Conservation (phyloP, 2,329 filamentous ascomycete genomes). For the Hypoxylon sp. region DNA sequence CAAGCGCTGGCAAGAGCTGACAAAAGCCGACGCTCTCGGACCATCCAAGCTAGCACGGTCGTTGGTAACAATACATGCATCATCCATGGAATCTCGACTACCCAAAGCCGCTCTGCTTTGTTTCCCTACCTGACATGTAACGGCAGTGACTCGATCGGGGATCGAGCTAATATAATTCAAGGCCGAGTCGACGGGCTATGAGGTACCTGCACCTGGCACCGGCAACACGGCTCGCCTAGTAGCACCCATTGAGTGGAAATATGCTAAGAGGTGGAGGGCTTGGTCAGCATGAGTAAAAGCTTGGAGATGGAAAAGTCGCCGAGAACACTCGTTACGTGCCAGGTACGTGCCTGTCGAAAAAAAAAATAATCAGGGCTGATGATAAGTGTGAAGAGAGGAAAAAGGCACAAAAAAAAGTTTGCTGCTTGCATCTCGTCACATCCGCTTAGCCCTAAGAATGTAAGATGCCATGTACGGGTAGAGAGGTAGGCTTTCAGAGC, state of each 20-base stretch:
- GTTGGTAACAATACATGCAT: neutral
- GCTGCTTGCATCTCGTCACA: constrained; percentile 33
- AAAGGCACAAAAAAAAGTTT: constrained; percentile 16
- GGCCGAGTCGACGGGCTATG: no score
- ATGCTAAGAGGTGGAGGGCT: neutral
- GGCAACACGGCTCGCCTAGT: constrained; percentile 8
- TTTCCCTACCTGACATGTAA: neutral
- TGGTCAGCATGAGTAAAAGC: constrained; percentile 18
- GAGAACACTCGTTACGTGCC: constrained; percentile 12
- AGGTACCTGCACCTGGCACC: neutral
- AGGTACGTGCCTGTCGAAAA: constrained; percentile 9
- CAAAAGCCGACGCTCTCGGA: neutral
- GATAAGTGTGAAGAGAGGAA: constrained; percentile 18
- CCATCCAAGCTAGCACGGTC: neutral
- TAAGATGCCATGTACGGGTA: no score
- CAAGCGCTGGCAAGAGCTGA: neutral
- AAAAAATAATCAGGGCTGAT: constrained; percentile 18
- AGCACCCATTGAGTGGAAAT: neutral
- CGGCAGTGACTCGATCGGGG: neutral
- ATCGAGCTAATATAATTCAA: constrained; percentile 6
- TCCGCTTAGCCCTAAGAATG: constrained; percentile 17
- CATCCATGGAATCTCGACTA: neutral
- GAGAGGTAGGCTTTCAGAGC: constrained; percentile 23
- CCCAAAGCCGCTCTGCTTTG: neutral
- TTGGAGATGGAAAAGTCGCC: constrained; percentile 7